phyloP scores from a whole-genome alignment of 306 rosid species.

The Vigna reflexopilosa region DNA sequence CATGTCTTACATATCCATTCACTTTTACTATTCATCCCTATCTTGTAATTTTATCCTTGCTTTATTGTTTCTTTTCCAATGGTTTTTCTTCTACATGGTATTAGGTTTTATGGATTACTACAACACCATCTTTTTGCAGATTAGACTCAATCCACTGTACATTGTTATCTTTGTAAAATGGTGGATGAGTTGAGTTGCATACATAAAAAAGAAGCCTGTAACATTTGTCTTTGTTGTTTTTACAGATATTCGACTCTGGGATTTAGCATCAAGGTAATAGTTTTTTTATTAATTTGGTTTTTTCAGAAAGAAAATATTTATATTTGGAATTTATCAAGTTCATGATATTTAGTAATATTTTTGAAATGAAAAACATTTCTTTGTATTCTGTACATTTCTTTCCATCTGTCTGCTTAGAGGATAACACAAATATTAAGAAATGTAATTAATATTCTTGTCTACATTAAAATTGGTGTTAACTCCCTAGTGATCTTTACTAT shows the following conservation, averaged over 20 bases:
- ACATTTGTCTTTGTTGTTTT: slow-evolving; percentile 30
- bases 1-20: not conserved
- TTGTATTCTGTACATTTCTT: not conserved
- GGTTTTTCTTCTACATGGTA: not conserved
- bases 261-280: slow-evolving; percentile 79
- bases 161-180: slow-evolving; percentile 2
- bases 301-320: not conserved
- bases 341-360: slow-evolving; percentile 7
- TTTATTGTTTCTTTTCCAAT: not conserved
- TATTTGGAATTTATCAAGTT: slow-evolving; percentile 9
- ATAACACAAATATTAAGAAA: not conserved
- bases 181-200: slow-evolving; percentile 11
- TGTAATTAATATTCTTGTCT: not conserved
- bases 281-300: not conserved
- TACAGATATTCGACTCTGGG: slow-evolving; percentile 96
- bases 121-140: not conserved
- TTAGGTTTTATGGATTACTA: not conserved
- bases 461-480: not conserved
- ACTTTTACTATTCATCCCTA: not conserved
- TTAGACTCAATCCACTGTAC: not conserved
- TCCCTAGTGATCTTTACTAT: not conserved
- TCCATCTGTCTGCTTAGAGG: not conserved
- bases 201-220: not conserved
- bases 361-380: slow-evolving; percentile 8
- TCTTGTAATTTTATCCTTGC: not conserved